phyloP scores from a whole-genome alignment of 148 eudicot genomes.

The Agrostemma githago region DNA sequence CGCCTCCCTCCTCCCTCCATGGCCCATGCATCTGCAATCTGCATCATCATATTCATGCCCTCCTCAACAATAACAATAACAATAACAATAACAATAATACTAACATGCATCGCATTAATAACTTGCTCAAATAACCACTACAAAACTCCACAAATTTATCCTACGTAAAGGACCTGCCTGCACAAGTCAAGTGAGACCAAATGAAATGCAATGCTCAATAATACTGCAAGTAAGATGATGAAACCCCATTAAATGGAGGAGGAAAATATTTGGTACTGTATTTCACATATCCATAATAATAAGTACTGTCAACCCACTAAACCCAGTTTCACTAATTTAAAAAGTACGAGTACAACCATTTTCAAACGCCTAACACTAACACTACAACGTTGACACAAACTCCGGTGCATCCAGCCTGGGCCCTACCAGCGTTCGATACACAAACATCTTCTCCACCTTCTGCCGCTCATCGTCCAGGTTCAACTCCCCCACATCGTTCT shows the following conservation, averaged over 20 bases:
- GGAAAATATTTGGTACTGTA: conserved; percentile 1
- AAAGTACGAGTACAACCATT: conserved; percentile 12
- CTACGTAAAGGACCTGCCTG: no score
- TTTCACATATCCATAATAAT: conserved; percentile 12
- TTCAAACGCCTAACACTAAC: background rate
- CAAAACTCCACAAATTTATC: no score
- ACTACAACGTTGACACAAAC: conserved; percentile 60
- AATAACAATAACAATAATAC: background rate
- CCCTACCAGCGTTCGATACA: conserved; percentile 71
- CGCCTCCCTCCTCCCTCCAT: background rate
- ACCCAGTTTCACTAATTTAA: conserved; percentile 21
- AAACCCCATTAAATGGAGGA: conserved; percentile 14
- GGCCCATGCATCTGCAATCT: background rate
- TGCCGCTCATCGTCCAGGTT: conserved; percentile 37
- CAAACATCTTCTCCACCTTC: conserved; percentile 67
- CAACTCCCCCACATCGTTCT: conserved; percentile 34
- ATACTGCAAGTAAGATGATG: background rate
- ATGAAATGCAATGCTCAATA: no score
- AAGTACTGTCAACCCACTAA: background rate
- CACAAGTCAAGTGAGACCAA: no score
- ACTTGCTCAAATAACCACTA: no score
- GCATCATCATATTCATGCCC: no score
- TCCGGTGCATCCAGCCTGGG: conserved; percentile 66
- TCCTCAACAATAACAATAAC: background rate
- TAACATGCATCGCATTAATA: background rate